phyloP scores from a whole-genome alignment of 495 filamentous ascomycete genomes.

The Lentithecium fluviatile region DNA sequence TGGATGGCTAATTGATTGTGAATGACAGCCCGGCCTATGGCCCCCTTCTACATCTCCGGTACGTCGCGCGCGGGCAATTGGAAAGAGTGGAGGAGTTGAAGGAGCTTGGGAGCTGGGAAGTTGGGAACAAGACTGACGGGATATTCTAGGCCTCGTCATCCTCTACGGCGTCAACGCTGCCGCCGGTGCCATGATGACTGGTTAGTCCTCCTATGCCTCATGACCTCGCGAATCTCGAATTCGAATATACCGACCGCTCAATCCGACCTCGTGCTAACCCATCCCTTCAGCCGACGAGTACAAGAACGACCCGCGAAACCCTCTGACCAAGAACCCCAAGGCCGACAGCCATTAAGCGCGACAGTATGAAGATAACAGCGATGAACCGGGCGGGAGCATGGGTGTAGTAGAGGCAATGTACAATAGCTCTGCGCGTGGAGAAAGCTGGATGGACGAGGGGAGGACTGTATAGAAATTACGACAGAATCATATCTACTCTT shows the following conservation, averaged over 20 bases:
- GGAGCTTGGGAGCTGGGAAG: not conserved
- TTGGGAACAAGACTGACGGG: not conserved
- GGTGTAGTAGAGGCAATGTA: constrained; percentile 25
- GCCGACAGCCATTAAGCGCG: constrained; percentile 12
- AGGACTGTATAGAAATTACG: constrained; percentile 29
- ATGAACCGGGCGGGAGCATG: constrained; percentile 2
- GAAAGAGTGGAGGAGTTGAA: not conserved
- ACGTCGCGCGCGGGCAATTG: constrained; percentile 46
- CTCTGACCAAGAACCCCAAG: constrained; percentile 54
- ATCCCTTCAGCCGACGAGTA: constrained; percentile 71
- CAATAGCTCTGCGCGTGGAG: constrained; percentile 28
- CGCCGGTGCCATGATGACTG: constrained; percentile 64
- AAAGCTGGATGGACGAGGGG: not conserved
- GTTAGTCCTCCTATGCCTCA: constrained; percentile 57
- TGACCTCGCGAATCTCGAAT: constrained; percentile 6
- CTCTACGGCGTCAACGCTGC: constrained; percentile 84
- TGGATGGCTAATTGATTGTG: constrained; percentile 22
- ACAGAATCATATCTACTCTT: constrained; percentile 14
- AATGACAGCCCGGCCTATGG: constrained; percentile 75
- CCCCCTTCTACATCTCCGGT: constrained; percentile 93
- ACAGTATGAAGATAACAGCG: not conserved
- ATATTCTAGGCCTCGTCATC: constrained; percentile 66
- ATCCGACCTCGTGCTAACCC: constrained; percentile 8
- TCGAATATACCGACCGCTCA: not conserved
- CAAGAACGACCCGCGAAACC: constrained; percentile 96